Base-by-base conservation (phyloP, 257 asterid genomes). In the Echites panduratus region DNA sequence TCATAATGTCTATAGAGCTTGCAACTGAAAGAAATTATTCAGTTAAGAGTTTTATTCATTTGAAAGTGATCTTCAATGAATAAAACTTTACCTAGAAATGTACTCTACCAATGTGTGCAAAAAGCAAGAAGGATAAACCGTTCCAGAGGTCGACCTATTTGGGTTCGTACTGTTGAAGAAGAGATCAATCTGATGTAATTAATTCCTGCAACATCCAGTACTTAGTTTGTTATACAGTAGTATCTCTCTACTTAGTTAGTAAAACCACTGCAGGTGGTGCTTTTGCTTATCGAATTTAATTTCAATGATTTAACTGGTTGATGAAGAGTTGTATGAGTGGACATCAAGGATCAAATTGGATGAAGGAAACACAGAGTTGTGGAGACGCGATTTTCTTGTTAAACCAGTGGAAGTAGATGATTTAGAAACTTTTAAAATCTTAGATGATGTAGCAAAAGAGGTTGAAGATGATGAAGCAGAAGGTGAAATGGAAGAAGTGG, bases 51-150 rank as follows among this genome's bases (percentile, higher is more conserved):
- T 54, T 8, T 4, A 2, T 54, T 10, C n/a, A n/a, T n/a, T n/a
- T n/a, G 29, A 8, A 54, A n/a, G 29, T 9, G 29, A 54, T 32
- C 20, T 24, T 62, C 24, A 17, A 26, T 52, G 3, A 52, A 11
- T 29, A 4, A 59, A 59, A 4, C 40, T 27, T 9, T 13, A n/a
- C n/a, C 97, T 65, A 82, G 99, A 85, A 94, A 91, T 82, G 97
- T 94, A 63, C 95, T 94, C 67, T 94, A 94, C 83, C 99, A 94
- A 83, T 97, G 99, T 67, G 99, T 94, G 40, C 99, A 94, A 77
- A 94, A 94, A 79, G 99, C 99, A 71, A 86, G 99, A 86, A 94
- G 99, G 84, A 94, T 94, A 76, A 94, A 94, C 75, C 97, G 97
- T 63, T 94, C 99, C 73, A 88, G 97, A 80, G 97, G 99, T 66